Percentiles rank a stretch among this genome's conserved stretches.
phyloP scores from a whole-genome alignment of 345 rosid genomes.

The Laguncularia racemosa region DNA sequence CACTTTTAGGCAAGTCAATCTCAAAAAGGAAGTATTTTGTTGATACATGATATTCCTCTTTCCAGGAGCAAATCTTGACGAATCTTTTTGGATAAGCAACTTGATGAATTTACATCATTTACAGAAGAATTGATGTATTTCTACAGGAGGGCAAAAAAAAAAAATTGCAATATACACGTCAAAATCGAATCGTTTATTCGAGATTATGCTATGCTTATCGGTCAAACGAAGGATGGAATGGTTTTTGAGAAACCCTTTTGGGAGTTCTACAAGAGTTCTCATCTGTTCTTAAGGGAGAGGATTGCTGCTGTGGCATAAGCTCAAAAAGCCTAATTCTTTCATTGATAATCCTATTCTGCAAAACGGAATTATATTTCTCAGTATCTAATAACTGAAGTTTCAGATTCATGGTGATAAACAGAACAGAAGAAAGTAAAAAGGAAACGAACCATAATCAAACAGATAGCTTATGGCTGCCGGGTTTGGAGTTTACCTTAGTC shows the following conservation, averaged over 20 bases:
- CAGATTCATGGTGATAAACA: too few species aligned
- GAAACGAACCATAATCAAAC: too few species aligned
- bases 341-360: slow-evolving; percentile 10
- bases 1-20: too few species aligned
- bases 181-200: neutral
- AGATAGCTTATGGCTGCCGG: too few species aligned
- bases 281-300: neutral
- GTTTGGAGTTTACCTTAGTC: slow-evolving; percentile 31
- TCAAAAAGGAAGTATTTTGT: too few species aligned
- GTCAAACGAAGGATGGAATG: slow-evolving; percentile 2
- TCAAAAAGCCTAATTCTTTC: slow-evolving; percentile 3
- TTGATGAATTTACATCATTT: too few species aligned
- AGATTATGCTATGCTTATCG: neutral
- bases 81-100: too few species aligned
- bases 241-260: slow-evolving; percentile 1
- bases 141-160: neutral
- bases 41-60: too few species aligned
- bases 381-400: too few species aligned
- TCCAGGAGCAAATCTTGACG: too few species aligned
- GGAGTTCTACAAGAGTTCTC: slow-evolving; percentile 8
- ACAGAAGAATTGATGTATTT: too few species aligned
- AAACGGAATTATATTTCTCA: neutral
- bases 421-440: too few species aligned
- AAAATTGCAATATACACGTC: neutral
- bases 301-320: slow-evolving; percentile 7